phyloP scores from a whole-genome alignment of 2,329 filamentous ascomycete genomes.

The Pleoardoris graminearum region DNA sequence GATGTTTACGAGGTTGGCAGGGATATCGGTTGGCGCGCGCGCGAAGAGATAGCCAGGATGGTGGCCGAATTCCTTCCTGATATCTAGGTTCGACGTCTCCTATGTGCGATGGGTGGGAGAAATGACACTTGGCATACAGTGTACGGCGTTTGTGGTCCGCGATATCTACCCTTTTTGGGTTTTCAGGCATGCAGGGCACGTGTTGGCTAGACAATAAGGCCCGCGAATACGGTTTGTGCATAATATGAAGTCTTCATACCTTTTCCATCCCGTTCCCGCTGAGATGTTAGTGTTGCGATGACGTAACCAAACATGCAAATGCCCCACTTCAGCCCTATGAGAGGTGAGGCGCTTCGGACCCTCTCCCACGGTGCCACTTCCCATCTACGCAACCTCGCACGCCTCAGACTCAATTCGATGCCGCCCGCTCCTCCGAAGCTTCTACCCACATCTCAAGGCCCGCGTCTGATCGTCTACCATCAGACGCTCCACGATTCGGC shows the following conservation, averaged over 20 bases:
- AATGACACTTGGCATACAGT: slow-evolving; percentile 14
- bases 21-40: too few relatives aligned
- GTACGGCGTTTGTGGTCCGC: slow-evolving; percentile 28
- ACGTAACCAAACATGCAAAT: slow-evolving; percentile 18
- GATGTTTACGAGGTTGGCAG: slow-evolving; percentile 34
- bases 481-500: slow-evolving; percentile 65
- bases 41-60: too few relatives aligned
- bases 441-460: slow-evolving; percentile 42
- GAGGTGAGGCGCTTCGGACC: slow-evolving; percentile 8
- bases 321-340: slow-evolving; percentile 38
- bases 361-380: slow-evolving; percentile 9
- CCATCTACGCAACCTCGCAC: slow-evolving; percentile 1
- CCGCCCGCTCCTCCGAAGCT: slow-evolving; percentile 34
- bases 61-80: slow-evolving; percentile 4
- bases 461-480: slow-evolving; percentile 61
- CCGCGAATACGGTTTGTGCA: neutral
- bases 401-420: slow-evolving; percentile 23
- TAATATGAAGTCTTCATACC: neutral
- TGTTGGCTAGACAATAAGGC: slow-evolving; percentile 2
- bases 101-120: slow-evolving; percentile 16
- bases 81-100: slow-evolving; percentile 6
- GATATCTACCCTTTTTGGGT: slow-evolving; percentile 10
- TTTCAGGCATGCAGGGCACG: slow-evolving; percentile 1
- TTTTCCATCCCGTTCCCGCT: neutral
- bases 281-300: slow-evolving; percentile 24